Base-by-base conservation (phyloP, 2,329 filamentous ascomycete genomes). In the Knoxdaviesia proteae region DNA sequence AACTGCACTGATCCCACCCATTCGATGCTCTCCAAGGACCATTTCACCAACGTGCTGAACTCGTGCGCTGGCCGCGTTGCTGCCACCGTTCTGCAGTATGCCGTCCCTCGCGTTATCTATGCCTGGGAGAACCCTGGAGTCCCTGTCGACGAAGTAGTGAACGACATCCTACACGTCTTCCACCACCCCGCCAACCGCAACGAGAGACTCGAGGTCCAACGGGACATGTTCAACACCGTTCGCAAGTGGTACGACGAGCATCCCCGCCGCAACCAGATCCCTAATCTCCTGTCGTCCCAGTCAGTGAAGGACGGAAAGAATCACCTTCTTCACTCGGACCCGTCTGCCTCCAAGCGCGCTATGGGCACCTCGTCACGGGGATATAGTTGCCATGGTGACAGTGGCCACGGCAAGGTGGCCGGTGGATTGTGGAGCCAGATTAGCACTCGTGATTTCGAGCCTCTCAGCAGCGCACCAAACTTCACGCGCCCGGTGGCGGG, bases 41-140 rank as follows among this genome's bases (percentile, higher is more conserved):
- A 88, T 54, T 88, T 87, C 52, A 81, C 79, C 48, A 84, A 87
- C 53, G 59, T 84, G 7, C 64, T 87, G 44, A 86, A 87, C 60
- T 71, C 80, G 7, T 80, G 78, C 47, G 80, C 80, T n/a, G 80
- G 82, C 5, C 68, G 75, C 37, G 71, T 87, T 9, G 80, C 81
- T 6, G 64, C 77, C 5, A 77, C 75, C 0, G 80, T 94, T 45
- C 62, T 96, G 30, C 77, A 92, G 64, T 96, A 93, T 52, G 74
- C 81, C 33, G 83, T 86, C 1, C 88, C 88, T 2, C 81, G 88
- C 34, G 64, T 96, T 40, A 68, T 98, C 20, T 93, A 88, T 54
- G 88, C 87, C 4, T 96, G 87, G 84, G 83, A 96, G 49, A 82
- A 96, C 55, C 73, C 80, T 3, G 75, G 79, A 38, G 77, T 94